A percentile compares a stretch with the other conserved stretches of the same genome.
These are phyloP conservation scores for Cordyceps tenuipes DNA, from an alignment of 2,329 filamentous ascomycete species.

Conservation along the genomic window DNA sequence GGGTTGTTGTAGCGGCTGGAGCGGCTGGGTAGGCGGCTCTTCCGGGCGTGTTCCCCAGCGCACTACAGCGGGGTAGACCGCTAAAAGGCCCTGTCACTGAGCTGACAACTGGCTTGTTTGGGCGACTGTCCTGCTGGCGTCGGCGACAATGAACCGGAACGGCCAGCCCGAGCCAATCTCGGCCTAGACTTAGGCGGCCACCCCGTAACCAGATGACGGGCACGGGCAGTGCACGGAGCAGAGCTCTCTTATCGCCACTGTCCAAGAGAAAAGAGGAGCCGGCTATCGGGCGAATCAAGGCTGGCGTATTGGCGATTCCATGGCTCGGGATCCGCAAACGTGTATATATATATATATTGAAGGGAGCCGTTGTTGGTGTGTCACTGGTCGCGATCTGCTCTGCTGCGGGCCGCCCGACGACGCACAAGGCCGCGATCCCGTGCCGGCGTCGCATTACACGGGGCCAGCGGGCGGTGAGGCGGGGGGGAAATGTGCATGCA, in stretches of 20 bases:
- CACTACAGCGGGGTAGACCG: neutral
- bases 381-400: too few species aligned
- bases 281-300: neutral
- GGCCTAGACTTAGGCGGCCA: neutral
- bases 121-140: neutral
- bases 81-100: neutral
- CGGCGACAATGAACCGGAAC: conserved; percentile 11
- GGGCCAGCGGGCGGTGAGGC: neutral
- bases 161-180: conserved; percentile 8
- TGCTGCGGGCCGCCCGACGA: neutral
- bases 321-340: neutral
- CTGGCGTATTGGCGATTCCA: neutral
- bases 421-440: conserved; percentile 1
- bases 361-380: neutral
- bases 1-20: too few species aligned
- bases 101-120: too few species aligned
- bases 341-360: neutral
- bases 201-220: too few species aligned
- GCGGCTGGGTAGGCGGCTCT: neutral
- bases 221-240: neutral
- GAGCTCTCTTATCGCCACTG: neutral
- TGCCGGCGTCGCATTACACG: conserved; percentile 3
- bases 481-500: neutral
- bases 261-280: neutral
- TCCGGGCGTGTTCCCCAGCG: neutral